Conservation (phyloP, 1,284 basidiomycete species). For the Phellinidium pouzarii region DNA sequence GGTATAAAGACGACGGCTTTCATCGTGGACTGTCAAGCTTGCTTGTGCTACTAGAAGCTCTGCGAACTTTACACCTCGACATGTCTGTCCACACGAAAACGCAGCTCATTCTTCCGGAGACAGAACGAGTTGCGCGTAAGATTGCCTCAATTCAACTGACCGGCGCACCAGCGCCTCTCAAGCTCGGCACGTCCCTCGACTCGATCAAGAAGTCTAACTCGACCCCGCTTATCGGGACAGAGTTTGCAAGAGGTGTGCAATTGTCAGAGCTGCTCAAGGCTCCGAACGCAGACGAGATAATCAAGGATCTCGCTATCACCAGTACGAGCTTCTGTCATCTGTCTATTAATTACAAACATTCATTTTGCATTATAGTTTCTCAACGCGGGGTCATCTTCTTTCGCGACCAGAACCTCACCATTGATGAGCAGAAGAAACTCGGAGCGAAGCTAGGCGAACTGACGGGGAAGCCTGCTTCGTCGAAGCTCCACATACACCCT, state of each 20-base stretch:
- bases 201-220: constrained; percentile 19
- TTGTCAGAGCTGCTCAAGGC: constrained; percentile 33
- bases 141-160: constrained; percentile 9
- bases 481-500: constrained; percentile 59
- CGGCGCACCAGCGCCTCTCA: constrained; percentile 14
- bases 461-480: constrained; percentile 48
- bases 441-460: constrained; percentile 45
- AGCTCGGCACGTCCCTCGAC: constrained; percentile 14
- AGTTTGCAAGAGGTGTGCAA: constrained; percentile 34
- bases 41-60: background rate
- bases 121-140: constrained; percentile 5
- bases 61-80: background rate
- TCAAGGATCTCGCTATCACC: constrained; percentile 44
- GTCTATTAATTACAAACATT: no score
- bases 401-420: constrained; percentile 44
- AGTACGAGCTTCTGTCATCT: constrained; percentile 16
- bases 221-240: constrained; percentile 34
- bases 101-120: constrained; percentile 10
- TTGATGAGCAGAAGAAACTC: constrained; percentile 40
- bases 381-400: constrained; percentile 73
- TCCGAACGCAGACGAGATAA: constrained; percentile 35
- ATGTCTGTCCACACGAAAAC: constrained; percentile 10
- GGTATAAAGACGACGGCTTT: background rate
- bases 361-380: constrained; percentile 31
- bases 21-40: background rate